phyloP scores from a whole-genome alignment of 805 yeast genomes.

The Pachysolen tannophilus region DNA sequence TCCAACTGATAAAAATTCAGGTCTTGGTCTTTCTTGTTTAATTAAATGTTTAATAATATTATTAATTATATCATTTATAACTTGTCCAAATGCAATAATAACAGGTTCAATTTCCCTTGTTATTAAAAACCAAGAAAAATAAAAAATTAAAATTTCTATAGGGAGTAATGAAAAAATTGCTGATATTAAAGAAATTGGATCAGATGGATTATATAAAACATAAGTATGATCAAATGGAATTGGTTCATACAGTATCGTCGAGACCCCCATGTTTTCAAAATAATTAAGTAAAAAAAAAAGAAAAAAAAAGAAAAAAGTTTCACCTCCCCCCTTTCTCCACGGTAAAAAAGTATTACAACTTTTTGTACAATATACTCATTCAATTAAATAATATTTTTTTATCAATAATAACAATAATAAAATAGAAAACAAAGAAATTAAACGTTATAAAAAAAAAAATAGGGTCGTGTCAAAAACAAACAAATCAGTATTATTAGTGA shows the following conservation, averaged over 20 bases:
- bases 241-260: constrained; percentile 15
- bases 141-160: constrained; percentile 65
- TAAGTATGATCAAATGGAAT: constrained; percentile 82
- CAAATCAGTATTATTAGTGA: too few species aligned
- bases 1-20: constrained; percentile 5
- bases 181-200: constrained; percentile 45
- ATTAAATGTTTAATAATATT: constrained; percentile 55
- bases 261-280: constrained; percentile 1
- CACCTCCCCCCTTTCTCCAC: too few species aligned
- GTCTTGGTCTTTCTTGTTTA: constrained; percentile 65
- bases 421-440: too few species aligned
- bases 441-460: too few species aligned
- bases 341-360: neutral
- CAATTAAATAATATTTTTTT: too few species aligned
- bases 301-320: too few species aligned
- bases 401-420: too few species aligned
- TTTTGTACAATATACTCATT: constrained; percentile 2
- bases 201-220: constrained; percentile 68
- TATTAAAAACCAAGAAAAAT: constrained; percentile 75
- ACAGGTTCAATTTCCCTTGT: constrained; percentile 84
- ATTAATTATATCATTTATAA: constrained; percentile 67
- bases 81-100: constrained; percentile 78
- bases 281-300: too few species aligned
- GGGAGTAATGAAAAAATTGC: constrained; percentile 81
- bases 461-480: too few species aligned